Conservation (phyloP, 2,329 filamentous ascomycete species). For the Tolypocladium pustulatum region DNA sequence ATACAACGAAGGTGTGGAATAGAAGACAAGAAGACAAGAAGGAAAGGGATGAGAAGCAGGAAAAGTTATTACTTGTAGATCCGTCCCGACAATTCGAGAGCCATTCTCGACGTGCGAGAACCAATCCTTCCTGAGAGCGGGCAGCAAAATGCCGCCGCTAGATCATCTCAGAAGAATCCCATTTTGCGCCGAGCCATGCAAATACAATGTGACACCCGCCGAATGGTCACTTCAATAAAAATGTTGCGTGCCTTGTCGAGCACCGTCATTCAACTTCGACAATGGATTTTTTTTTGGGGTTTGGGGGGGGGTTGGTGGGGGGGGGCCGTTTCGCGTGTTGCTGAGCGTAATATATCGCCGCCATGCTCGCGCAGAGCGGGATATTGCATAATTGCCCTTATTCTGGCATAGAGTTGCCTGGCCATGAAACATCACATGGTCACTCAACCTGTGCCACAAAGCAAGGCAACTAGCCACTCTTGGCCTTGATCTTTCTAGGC, state of each 20-base stretch:
- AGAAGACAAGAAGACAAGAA: background rate
- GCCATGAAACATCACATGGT: background rate
- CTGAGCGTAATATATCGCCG: background rate
- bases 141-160: background rate
- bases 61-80: background rate
- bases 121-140: constrained; percentile 2
- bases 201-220: background rate
- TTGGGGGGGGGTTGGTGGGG: too few relatives aligned
- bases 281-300: background rate
- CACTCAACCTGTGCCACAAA: background rate
- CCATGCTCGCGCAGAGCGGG: background rate
- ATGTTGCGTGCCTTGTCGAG: background rate
- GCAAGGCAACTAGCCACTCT: constrained; percentile 16
- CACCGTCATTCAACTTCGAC: background rate
- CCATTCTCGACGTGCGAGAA: constrained; percentile 1
- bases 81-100: background rate
- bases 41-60: background rate
- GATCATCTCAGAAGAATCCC: background rate
- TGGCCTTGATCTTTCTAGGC: constrained; percentile 32
- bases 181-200: constrained; percentile 4
- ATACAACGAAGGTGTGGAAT: background rate
- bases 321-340: background rate
- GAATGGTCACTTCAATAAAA: background rate
- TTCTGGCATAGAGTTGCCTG: background rate
- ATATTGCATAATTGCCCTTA: background rate